These are phyloP conservation scores for Lentinula raphanica DNA, from an alignment of 768 basidiomycete species.

Conservation along the genomic window DNA sequence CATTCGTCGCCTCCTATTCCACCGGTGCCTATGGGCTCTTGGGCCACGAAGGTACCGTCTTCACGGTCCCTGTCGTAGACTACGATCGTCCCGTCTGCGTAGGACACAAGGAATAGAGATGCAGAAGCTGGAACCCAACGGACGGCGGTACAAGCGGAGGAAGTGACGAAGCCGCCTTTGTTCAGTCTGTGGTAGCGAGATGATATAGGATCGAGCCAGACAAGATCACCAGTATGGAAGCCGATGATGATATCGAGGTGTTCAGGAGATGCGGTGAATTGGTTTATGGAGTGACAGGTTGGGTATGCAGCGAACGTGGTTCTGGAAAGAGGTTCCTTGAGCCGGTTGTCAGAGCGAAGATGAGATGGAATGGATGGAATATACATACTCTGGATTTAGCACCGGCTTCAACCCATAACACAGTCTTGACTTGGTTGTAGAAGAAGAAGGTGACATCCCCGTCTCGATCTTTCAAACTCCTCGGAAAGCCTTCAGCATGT, in stretches of 20 bases:
- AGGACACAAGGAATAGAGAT: conserved; percentile 79
- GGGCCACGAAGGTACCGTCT: conserved; percentile 69
- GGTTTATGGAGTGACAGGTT: conserved; percentile 88
- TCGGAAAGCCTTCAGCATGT: conserved; percentile 69
- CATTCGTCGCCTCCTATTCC: conserved; percentile 43
- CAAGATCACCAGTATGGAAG: conserved; percentile 88
- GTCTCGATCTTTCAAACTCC: conserved; percentile 66
- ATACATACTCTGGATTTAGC: conserved; percentile 69
- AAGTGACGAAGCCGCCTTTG: conserved; percentile 81
- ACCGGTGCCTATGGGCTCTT: conserved; percentile 38
- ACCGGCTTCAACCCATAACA: conserved; percentile 85
- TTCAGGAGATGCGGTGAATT: conserved; percentile 68
- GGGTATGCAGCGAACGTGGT: conserved; percentile 84
- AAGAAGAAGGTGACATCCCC: conserved; percentile 86
- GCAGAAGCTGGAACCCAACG: conserved; percentile 82
- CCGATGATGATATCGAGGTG: conserved; percentile 87
- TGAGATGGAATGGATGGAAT: neutral
- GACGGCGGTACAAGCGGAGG: conserved; percentile 82
- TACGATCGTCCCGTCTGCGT: conserved; percentile 85
- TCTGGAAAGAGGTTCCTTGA: conserved; percentile 78
- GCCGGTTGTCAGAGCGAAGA: conserved; percentile 9
- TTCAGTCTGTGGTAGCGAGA: conserved; percentile 83
- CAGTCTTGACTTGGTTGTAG: conserved; percentile 81
- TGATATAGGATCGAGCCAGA: conserved; percentile 88
- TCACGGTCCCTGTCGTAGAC: conserved; percentile 91